Evolutionary conservation across 805 yeast species (phyloP).

Genomic region (Candida saitoana): DNA sequence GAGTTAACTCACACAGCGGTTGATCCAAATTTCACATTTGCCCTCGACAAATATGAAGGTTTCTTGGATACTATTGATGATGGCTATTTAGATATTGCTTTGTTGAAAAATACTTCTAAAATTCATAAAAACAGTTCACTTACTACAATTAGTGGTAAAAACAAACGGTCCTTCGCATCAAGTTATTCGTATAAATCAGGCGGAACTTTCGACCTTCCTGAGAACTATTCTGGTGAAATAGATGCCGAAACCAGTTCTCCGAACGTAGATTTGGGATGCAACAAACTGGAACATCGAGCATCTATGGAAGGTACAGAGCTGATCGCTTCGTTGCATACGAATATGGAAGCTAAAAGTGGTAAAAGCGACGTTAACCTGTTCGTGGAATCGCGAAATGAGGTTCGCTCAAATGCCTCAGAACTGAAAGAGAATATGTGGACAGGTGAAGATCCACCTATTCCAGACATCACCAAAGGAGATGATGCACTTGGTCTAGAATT

Average conservation of each 20-base stretch:
- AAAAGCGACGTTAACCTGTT: too few relatives aligned
- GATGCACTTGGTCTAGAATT: background rate
- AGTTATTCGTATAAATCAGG: conserved; percentile 1
- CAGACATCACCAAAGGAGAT: background rate
- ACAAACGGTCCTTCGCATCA: conserved; percentile 11
- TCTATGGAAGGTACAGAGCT: background rate
- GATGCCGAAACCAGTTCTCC: background rate
- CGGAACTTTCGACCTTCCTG: background rate
- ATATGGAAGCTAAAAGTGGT: too few relatives aligned
- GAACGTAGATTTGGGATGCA: background rate
- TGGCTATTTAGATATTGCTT: conserved; percentile 55
- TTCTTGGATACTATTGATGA: conserved; percentile 60
- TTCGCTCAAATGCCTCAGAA: background rate
- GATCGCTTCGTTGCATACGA: too few relatives aligned
- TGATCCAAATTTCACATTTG: conserved; percentile 26
- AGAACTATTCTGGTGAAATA: background rate
- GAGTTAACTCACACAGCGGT: conserved; percentile 17
- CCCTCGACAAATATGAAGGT: conserved; percentile 50
- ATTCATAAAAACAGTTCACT: conserved; percentile 19
- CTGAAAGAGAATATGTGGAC: background rate
- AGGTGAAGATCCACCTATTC: background rate
- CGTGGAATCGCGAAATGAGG: background rate
- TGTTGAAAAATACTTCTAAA: conserved; percentile 46
- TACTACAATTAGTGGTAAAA: conserved; percentile 14
- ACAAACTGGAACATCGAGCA: background rate